A percentile compares a stretch with the other conserved stretches of the same genome.
Evolutionary conservation across 495 filamentous ascomycete genomes (phyloP).

Genomic region (Aspergillus ellipticus): DNA sequence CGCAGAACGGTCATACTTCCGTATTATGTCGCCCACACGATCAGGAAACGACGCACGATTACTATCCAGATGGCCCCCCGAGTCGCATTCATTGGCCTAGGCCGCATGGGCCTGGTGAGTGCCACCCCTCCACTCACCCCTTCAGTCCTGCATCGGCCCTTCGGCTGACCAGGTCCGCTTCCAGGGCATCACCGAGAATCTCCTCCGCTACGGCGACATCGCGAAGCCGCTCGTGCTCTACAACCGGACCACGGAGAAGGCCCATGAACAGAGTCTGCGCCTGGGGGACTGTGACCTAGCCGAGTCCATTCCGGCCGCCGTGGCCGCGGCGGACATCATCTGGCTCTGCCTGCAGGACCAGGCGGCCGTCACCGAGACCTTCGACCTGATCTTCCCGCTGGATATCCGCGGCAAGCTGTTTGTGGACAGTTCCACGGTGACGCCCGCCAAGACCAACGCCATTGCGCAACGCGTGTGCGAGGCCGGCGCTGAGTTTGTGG

Average conservation of each 20-base stretch:
- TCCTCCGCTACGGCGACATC: constrained; percentile 2
- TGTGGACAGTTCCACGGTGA: constrained; percentile 9
- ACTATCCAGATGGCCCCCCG: not conserved
- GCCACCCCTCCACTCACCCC: not conserved
- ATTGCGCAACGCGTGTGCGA: constrained; percentile 2
- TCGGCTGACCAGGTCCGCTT: not conserved
- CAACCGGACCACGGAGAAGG: constrained; percentile 5
- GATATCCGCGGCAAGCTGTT: constrained; percentile 3
- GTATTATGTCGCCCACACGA: no score
- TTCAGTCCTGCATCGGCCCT: not conserved
- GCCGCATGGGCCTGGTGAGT: constrained; percentile 7
- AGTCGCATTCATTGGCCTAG: constrained; percentile 5
- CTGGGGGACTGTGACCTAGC: constrained; percentile 4
- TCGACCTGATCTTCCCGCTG: not conserved
- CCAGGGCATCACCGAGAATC: constrained; percentile 2
- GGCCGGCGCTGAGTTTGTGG: constrained; percentile 4
- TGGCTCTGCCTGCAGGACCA: constrained; percentile 8
- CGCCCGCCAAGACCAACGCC: not conserved
- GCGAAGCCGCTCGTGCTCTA: constrained; percentile 1
- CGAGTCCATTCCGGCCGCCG: not conserved
- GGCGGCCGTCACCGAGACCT: constrained; percentile 1
- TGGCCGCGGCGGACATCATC: constrained; percentile 2
- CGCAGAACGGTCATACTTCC: not conserved
- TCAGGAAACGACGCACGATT: no score
- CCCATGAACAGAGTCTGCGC: not conserved